Conservation (phyloP, 2,329 filamentous ascomycete species). For the Penicillium digitatum region DNA sequence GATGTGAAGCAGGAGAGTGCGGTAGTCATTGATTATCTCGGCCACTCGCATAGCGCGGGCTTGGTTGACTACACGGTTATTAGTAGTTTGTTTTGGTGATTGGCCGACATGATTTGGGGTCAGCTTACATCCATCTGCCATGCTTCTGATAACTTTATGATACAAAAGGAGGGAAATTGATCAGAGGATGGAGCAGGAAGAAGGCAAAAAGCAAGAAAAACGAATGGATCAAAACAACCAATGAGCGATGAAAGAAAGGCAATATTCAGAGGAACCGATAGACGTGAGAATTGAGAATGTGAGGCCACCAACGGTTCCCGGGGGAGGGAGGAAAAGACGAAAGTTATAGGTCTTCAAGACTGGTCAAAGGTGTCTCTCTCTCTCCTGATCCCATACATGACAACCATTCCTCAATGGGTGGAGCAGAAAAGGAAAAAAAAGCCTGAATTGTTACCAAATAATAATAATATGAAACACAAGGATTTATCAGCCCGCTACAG, state of each 20-base stretch:
- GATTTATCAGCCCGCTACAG: slow-evolving; percentile 16
- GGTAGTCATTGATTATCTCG: slow-evolving; percentile 63
- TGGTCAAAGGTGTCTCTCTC: background rate
- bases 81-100: slow-evolving; percentile 6
- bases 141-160: slow-evolving; percentile 26
- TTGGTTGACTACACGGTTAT: slow-evolving; percentile 54
- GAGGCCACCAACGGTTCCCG: background rate
- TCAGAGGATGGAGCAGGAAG: slow-evolving; percentile 1
- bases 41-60: slow-evolving; percentile 59
- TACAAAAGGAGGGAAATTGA: background rate
- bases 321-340: background rate
- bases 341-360: slow-evolving; percentile 7
- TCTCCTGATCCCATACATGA: slow-evolving; percentile 18
- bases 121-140: slow-evolving; percentile 56
- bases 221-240: slow-evolving; percentile 5
- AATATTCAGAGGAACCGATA: slow-evolving; percentile 4
- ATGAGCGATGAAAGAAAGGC: slow-evolving; percentile 6
- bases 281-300: slow-evolving; percentile 4
- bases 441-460: background rate
- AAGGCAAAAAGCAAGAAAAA: background rate
- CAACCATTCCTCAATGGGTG: slow-evolving; percentile 3
- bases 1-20: slow-evolving; percentile 58
- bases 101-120: background rate
- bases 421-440: slow-evolving; percentile 7
- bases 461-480: background rate